A percentile compares a stretch with the other conserved stretches of the same genome.
These are phyloP conservation scores for Trichodelitschia bisporula DNA, from an alignment of 495 filamentous ascomycete genomes.

Conservation along the genomic window DNA sequence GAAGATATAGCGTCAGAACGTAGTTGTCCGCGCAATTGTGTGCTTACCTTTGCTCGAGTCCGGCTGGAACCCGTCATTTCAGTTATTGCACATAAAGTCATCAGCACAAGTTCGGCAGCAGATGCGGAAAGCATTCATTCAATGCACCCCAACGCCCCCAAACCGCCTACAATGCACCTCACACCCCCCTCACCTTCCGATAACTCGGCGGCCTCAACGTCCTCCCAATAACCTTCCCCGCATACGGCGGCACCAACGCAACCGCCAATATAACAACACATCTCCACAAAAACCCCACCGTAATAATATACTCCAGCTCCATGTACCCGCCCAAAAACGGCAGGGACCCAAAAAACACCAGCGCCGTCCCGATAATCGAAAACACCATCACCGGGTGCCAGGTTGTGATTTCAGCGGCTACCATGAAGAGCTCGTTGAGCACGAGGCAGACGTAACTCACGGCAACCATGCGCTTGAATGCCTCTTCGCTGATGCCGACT, in stretches of 20 bases:
- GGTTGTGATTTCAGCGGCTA: conserved; percentile 82
- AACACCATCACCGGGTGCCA: conserved; percentile 93
- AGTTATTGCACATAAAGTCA: no score
- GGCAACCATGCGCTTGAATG: conserved; percentile 44
- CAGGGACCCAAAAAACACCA: conserved; percentile 56
- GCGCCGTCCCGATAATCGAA: conserved; percentile 52
- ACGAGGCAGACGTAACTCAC: conserved; percentile 84
- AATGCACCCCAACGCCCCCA: no score
- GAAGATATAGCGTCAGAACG: no score
- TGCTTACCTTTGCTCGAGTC: no score
- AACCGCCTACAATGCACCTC: not conserved
- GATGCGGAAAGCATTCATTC: no score
- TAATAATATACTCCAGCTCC: conserved; percentile 59
- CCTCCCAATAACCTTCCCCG: conserved; percentile 56
- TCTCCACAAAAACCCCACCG: conserved; percentile 68
- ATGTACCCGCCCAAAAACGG: conserved; percentile 82
- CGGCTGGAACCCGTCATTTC: no score
- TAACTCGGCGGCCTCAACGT: conserved; percentile 83
- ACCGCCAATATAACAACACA: conserved; percentile 56
- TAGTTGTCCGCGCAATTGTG: no score
- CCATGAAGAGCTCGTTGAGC: conserved; percentile 91
- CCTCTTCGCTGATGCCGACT: conserved; percentile 14
- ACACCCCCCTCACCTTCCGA: conserved; percentile 61
- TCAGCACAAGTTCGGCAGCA: no score
- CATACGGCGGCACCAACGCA: conserved; percentile 64